Evolutionary conservation across 148 eudicot species (phyloP).

Genomic region (Talinum fruticosum): DNA sequence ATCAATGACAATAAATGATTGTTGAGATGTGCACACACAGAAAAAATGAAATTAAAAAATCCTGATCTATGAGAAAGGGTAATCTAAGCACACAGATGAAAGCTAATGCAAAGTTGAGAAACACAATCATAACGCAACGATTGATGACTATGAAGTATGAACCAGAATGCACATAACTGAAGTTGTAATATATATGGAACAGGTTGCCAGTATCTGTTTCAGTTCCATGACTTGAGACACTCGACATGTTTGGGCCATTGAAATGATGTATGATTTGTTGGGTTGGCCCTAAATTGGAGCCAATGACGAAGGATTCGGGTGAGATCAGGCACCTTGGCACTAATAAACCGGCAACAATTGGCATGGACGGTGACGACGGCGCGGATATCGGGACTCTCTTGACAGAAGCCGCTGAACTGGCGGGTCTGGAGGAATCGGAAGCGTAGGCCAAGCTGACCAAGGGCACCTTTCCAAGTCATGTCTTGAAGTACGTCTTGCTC

Average conservation of each 20-base stretch:
- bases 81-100: too few relatives aligned
- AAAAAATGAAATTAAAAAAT: too few relatives aligned
- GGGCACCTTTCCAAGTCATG: conserved; percentile 24
- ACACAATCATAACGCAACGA: too few relatives aligned
- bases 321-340: conserved; percentile 59
- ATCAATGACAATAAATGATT: too few relatives aligned
- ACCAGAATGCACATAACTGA: too few relatives aligned
- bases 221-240: conserved; percentile 40
- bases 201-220: too few relatives aligned
- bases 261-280: conserved; percentile 21
- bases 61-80: too few relatives aligned
- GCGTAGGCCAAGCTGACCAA: conserved; percentile 29
- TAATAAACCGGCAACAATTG: conserved; percentile 71
- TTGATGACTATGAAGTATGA: neutral
- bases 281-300: conserved; percentile 28
- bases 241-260: conserved; percentile 39
- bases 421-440: conserved; percentile 47
- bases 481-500: conserved; percentile 68
- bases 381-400: conserved; percentile 35
- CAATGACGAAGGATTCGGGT: conserved; percentile 46
- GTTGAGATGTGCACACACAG: too few relatives aligned
- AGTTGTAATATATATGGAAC: too few relatives aligned
- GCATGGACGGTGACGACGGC: conserved; percentile 71
- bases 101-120: too few relatives aligned
- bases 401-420: conserved; percentile 69